A percentile compares a stretch with the other conserved stretches of the same genome.
phyloP scores from a whole-genome alignment of 306 rosid genomes.

The Rosa rugosa region DNA sequence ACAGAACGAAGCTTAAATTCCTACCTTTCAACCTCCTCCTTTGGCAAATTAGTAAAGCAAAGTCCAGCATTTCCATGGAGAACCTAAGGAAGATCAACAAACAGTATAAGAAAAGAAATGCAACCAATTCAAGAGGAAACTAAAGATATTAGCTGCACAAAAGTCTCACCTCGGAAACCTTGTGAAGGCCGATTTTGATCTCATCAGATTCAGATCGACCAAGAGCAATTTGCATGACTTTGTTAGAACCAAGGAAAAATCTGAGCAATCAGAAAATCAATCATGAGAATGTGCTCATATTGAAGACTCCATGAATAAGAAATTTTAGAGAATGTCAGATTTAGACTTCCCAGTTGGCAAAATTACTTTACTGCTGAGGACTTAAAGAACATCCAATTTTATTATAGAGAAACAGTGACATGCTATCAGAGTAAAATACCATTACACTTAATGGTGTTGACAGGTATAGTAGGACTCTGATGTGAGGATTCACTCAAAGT shows the following conservation, averaged over 20 bases:
- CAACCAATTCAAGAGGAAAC: not conserved
- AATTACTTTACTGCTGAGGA: not conserved
- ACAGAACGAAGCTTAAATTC: not conserved
- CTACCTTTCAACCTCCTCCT: conserved; percentile 87
- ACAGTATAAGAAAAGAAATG: not conserved
- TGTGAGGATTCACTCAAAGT: too few relatives aligned
- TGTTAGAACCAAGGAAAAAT: conserved; percentile 92
- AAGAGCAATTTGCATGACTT: conserved; percentile 84
- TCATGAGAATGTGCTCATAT: not conserved
- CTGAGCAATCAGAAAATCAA: conserved; percentile 27
- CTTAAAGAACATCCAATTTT: not conserved
- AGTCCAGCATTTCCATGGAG: conserved; percentile 91
- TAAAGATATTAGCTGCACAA: not conserved
- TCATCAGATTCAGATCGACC: conserved; percentile 85
- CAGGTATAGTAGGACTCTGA: not conserved
- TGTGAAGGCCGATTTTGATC: conserved; percentile 48
- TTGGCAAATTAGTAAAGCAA: conserved; percentile 64
- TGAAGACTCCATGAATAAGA: not conserved
- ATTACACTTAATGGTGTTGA: not conserved
- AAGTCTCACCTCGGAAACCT: conserved; percentile 73
- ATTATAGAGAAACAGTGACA: not conserved
- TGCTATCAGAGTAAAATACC: not conserved
- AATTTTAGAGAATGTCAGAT: not conserved
- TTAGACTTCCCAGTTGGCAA: not conserved
- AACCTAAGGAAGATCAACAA: conserved; percentile 37